Evolutionary conservation across 1,139 yeast species (phyloP), one percentile per base, ranked within the genome.

Genomic region (Taphrina wiesneri): DNA sequence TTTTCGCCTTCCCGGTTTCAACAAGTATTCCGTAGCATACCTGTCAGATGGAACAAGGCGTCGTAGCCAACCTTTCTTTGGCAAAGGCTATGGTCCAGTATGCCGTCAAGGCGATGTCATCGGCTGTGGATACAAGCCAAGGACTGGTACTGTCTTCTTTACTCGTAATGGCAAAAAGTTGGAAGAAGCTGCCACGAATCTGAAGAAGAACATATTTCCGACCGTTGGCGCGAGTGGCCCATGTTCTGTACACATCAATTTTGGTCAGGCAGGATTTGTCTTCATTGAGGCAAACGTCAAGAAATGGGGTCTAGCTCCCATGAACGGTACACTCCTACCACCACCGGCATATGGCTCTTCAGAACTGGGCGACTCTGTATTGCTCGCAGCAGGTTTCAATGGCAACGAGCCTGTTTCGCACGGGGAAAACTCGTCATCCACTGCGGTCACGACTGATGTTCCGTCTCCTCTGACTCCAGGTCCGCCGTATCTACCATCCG

Each of bases 261-360:
- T 93, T 67, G 99, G 99, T 0, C 97, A 91, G 74, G 78, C 86
- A 59, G 99, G 98, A 0, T 93, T 86, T 77, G 97, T 93, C 1
- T 92, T 89, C 80, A 90, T 93, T 67, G 98, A 93, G 76, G 98
- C 97, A 5, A 92, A 93, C 75, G 96, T 90, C 34, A 83, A 90
- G 72, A 92, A 91, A 75, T 90, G 96, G 81, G 97, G 97, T 2
- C 87, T 93, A 71, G 96, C 96, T 30, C 87, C 88, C 56, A 83
- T 84, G 49, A 85, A 79, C 67, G 93, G 92, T 0, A 81, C 84
- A 0, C 81, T 87, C 68, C 90, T 90, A 2, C 87, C 90, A 1
- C 93, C 93, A 0, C 93, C 93, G 0, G 82, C 88, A 1, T 87
- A 87, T 71, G 85, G 86, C 23, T 60, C 64, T 4, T 23, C 57